A percentile compares a stretch with the other conserved stretches of the same genome.
phyloP scores from a whole-genome alignment of 345 rosid species.

The Punica granatum region DNA sequence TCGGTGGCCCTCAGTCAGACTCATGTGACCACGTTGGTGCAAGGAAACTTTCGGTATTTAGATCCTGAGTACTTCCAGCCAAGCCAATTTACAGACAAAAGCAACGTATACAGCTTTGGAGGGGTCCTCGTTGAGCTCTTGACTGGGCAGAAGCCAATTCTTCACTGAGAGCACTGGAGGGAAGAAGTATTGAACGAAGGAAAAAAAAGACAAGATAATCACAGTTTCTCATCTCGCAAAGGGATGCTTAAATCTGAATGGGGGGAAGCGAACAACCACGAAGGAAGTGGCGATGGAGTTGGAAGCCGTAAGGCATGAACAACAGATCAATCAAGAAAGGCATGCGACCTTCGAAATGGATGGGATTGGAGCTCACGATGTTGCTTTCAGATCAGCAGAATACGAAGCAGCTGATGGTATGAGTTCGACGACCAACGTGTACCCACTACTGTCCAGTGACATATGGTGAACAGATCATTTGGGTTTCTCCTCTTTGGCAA shows the following conservation, averaged over 20 bases:
- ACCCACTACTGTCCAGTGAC: neutral
- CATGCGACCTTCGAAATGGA: neutral
- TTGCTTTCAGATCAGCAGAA: neutral
- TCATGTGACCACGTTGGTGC: constrained; percentile 9
- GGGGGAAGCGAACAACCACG: neutral
- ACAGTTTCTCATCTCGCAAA: neutral
- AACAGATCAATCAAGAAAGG: neutral
- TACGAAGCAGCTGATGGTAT: neutral
- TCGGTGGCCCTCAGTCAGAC: neutral
- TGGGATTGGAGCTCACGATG: neutral
- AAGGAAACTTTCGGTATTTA: constrained; percentile 1
- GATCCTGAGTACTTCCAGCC: neutral
- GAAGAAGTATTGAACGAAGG: neutral
- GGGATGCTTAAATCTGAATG: neutral
- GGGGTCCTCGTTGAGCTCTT: constrained; percentile 3
- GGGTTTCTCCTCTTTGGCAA: too few relatives aligned
- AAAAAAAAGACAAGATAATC: neutral
- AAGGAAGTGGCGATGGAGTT: constrained; percentile 1
- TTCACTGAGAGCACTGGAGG: neutral
- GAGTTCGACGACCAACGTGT: neutral
- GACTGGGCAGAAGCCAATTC: constrained; percentile 1
- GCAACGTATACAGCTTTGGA: constrained; percentile 6
- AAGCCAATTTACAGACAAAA: neutral
- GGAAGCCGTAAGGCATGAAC: neutral
- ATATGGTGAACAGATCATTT: neutral